These are phyloP conservation scores for Parsonsia alboflavescens DNA, from an alignment of 257 asterid species.

Conservation along the genomic window DNA sequence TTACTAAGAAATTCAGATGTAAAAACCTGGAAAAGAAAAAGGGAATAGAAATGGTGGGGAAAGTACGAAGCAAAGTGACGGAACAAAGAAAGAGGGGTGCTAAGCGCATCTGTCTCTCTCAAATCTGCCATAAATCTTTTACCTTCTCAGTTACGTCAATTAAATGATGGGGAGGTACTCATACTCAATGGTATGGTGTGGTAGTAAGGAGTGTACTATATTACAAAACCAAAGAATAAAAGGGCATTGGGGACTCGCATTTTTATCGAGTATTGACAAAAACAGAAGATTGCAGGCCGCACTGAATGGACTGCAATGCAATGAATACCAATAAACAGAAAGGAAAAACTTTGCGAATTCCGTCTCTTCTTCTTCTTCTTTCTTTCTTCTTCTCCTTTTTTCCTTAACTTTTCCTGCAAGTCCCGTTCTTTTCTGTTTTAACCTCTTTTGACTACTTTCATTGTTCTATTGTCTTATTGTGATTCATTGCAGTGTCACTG, in stretches of 20 bases:
- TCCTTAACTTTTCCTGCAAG: background rate
- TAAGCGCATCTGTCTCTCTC: constrained; percentile 11
- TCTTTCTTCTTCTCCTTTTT: too few relatives aligned
- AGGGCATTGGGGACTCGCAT: constrained; percentile 17
- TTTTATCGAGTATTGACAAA: constrained; percentile 2
- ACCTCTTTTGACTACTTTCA: constrained; percentile 13
- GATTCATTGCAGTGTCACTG: constrained; percentile 4
- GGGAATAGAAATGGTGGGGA: background rate
- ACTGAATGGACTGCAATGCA: constrained; percentile 5
- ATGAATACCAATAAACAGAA: background rate
- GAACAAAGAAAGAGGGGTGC: constrained; percentile 6
- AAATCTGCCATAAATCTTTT: constrained; percentile 13
- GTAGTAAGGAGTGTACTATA: too few relatives aligned
- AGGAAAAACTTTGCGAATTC: background rate
- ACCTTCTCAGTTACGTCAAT: constrained; percentile 25
- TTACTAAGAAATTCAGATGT: too few relatives aligned
- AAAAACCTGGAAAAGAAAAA: too few relatives aligned
- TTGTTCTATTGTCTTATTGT: background rate
- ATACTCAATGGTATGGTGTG: background rate
- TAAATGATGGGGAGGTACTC: constrained; percentile 2
- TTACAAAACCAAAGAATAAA: background rate
- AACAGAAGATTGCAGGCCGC: constrained; percentile 11
- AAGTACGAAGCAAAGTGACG: constrained; percentile 16
- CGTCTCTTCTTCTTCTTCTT: background rate
- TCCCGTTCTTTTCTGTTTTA: background rate